phyloP scores from a whole-genome alignment of 2,329 filamentous ascomycete genomes.

The Didymella pomorum region DNA sequence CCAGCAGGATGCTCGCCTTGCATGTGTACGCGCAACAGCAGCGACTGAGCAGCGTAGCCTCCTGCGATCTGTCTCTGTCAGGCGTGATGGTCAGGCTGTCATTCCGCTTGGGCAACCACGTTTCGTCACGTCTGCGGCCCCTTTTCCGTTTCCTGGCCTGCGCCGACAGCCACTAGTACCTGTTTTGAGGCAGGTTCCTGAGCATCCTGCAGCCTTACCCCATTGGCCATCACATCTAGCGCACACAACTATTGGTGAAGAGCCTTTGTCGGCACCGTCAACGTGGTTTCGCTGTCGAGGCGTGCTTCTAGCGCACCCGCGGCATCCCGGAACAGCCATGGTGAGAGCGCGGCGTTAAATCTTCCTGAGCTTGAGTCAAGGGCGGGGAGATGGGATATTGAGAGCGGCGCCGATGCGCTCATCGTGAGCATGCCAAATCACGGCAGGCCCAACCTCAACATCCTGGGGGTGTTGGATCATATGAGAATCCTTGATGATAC shows the following conservation, averaged over 20 bases:
- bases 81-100: conserved; percentile 30
- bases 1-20: conserved; percentile 16
- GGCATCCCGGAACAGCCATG: conserved; percentile 39
- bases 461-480: conserved; percentile 10
- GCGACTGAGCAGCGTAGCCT: not conserved
- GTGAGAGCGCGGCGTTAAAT: conserved; percentile 32
- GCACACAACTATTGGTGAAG: conserved; percentile 28
- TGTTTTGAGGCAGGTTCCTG: conserved; percentile 44
- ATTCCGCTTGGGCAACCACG: conserved; percentile 26
- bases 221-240: conserved; percentile 29
- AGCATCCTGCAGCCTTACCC: conserved; percentile 44
- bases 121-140: conserved; percentile 24
- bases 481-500: conserved; percentile 2
- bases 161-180: conserved; percentile 32
- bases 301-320: conserved; percentile 42
- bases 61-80: conserved; percentile 14
- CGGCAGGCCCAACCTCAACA: conserved; percentile 9
- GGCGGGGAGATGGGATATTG: conserved; percentile 22
- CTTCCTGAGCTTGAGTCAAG: conserved; percentile 31
- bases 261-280: conserved; percentile 32
- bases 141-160: conserved; percentile 28
- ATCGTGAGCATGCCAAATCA: conserved; percentile 22
- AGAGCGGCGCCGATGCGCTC: conserved; percentile 28
- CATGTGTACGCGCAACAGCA: conserved; percentile 6
- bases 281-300: conserved; percentile 40